Evolutionary conservation across 2,329 filamentous ascomycete genomes (phyloP).

Genomic region (Botrytis porri): DNA sequence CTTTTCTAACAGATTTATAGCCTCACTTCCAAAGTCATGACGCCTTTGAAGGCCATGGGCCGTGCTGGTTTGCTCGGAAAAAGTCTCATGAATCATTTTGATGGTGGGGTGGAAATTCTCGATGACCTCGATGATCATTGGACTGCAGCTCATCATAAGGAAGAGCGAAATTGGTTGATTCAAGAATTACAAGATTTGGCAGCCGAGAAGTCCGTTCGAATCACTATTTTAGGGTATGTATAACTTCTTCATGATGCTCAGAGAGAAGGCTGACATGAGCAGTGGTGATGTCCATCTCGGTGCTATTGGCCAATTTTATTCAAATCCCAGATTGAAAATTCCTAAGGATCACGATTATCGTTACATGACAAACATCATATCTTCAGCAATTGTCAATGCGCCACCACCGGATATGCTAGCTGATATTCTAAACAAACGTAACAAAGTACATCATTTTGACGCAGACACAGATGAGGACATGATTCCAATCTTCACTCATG

Average conservation of each 20-base stretch:
- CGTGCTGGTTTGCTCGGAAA: conserved; percentile 76
- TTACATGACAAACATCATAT: conserved; percentile 95
- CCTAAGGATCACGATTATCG: conserved; percentile 88
- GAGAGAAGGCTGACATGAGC: conserved; percentile 26
- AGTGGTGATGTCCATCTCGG: conserved; percentile 92
- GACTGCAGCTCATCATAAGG: conserved; percentile 93
- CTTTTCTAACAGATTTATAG: conserved; percentile 44
- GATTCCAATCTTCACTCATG: conserved; percentile 88
- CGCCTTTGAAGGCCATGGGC: conserved; percentile 84
- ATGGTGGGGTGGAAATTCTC: conserved; percentile 86
- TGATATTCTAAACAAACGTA: conserved; percentile 89
- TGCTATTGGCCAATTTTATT: conserved; percentile 92
- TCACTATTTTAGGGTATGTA: conserved; percentile 76
- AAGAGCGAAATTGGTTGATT: conserved; percentile 80
- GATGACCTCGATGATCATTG: conserved; percentile 96
- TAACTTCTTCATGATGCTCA: neutral
- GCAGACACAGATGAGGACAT: conserved; percentile 87
- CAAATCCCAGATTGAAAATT: conserved; percentile 75
- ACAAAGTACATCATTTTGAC: conserved; percentile 73
- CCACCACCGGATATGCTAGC: conserved; percentile 85
- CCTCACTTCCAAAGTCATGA: conserved; percentile 80
- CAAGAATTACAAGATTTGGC: conserved; percentile 92
- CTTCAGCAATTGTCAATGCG: conserved; percentile 89
- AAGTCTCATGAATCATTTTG: conserved; percentile 79
- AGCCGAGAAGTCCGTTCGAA: conserved; percentile 83